Evolutionary conservation across 805 yeast species (phyloP).

Genomic region (Henningerozyma blattae): DNA sequence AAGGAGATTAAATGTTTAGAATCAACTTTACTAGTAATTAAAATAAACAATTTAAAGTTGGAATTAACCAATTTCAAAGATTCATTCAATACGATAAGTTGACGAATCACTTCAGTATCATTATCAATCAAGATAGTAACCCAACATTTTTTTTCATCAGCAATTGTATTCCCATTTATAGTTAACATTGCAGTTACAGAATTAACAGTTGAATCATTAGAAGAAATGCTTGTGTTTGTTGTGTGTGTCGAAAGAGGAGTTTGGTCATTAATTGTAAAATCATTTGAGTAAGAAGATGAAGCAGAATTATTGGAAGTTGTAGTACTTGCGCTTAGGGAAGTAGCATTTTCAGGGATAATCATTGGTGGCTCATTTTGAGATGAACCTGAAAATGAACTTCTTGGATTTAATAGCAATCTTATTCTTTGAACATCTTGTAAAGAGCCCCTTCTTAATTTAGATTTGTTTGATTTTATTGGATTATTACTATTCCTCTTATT

Average conservation of each 20-base stretch:
- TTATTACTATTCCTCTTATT: neutral
- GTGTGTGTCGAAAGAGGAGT: neutral
- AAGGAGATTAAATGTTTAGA: slow-evolving; percentile 4
- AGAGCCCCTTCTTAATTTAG: slow-evolving; percentile 16
- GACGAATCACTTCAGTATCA: slow-evolving; percentile 10
- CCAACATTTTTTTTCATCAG: slow-evolving; percentile 16
- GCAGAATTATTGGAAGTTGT: neutral
- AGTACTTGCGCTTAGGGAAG: neutral
- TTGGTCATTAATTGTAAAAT: too few species aligned
- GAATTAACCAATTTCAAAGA: slow-evolving; percentile 15
- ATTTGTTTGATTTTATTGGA: neutral
- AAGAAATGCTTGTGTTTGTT: slow-evolving; percentile 4
- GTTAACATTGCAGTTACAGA: neutral
- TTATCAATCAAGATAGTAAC: slow-evolving; percentile 17
- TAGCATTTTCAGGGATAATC: neutral
- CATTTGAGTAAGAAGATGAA: neutral
- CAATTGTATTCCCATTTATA: neutral
- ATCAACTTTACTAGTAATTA: slow-evolving; percentile 11
- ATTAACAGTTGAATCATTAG: slow-evolving; percentile 2
- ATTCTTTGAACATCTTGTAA: slow-evolving; percentile 24
- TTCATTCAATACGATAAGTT: slow-evolving; percentile 15
- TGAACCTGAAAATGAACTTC: slow-evolving; percentile 24
- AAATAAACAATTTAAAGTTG: slow-evolving; percentile 14
- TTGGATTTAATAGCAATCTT: slow-evolving; percentile 23
- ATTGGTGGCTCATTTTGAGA: slow-evolving; percentile 12